Conservation (phyloP, 129 eudicot species). For the Sambucus nigra region DNA sequence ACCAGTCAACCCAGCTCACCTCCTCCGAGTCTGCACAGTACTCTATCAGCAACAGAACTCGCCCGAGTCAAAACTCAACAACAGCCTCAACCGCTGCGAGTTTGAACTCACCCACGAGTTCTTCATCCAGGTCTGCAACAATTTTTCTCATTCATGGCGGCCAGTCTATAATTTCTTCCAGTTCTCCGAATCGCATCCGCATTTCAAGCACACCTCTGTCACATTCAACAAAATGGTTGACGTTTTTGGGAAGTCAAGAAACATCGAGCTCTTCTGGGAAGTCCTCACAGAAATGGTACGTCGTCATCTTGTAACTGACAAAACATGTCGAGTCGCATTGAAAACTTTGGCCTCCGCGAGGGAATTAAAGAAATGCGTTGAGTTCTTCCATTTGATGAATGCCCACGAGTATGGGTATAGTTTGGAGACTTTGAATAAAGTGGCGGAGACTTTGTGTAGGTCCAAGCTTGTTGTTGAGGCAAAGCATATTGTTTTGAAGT, state of each 20-base stretch:
- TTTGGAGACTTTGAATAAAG: no score
- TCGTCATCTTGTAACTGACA: conserved; percentile 29
- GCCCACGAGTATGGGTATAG: conserved; percentile 57
- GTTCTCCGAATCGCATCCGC: conserved; percentile 34
- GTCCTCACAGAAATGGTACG: conserved; percentile 31
- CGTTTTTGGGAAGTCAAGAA: conserved; percentile 61
- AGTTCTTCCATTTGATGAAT: conserved; percentile 65
- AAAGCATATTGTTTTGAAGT: no score
- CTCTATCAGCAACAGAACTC: conserved; percentile 80
- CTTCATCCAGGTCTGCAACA: conserved; percentile 85
- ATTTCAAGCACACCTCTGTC: conserved; percentile 60
- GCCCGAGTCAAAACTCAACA: conserved; percentile 43
- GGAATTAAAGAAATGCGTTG: conserved; percentile 79
- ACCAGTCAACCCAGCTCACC: conserved; percentile 44
- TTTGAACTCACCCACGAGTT: conserved; percentile 75
- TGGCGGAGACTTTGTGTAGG: conserved; percentile 38
- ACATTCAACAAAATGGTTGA: conserved; percentile 75
- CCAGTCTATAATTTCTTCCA: conserved; percentile 65
- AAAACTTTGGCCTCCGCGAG: conserved; percentile 58
- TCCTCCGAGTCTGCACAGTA: conserved; percentile 59
- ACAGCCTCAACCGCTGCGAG: conserved; percentile 26
- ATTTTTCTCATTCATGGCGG: conserved; percentile 81
- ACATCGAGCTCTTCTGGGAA: conserved; percentile 71
- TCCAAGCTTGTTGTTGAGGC: conserved; percentile 53
- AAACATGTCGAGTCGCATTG: conserved; percentile 44